Evolutionary conservation across 345 rosid species (phyloP), one percentile per base, ranked within the genome.

Genomic region (Hirschfeldia incana): DNA sequence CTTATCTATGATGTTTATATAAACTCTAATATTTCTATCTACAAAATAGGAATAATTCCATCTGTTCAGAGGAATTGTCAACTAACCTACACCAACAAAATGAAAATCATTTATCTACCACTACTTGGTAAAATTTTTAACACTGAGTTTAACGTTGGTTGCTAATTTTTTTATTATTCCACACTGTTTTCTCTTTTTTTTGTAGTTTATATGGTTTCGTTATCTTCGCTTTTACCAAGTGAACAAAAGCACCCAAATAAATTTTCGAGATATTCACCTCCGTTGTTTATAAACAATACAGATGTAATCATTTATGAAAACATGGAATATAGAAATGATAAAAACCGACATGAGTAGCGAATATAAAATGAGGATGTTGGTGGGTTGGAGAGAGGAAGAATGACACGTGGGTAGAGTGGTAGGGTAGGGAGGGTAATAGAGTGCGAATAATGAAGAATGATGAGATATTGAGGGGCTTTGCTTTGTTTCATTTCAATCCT

Each of bases 381-480:
- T 46, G 63, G 65, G 60, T 71, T 65, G 76, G 72, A 79, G 73
- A 67, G 69, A 73, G 1, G 78, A 67, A 46, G 70, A 73, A 73
- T 59, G 78, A 65, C 82, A 79, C 82, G 82, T 79, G 82, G 82
- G 60, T 65, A 57, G 67, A 17, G 81, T 78, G 65, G 70, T 63
- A 70, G 71, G 80, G 80, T 51, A 70, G 21, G 37, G 67, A 39
- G 49, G 60, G 80, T 80, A 80, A 75, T 75, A 75, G 79, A 80
- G 83, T 80, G 76, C 57, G 44, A 70, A 80, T 76, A 13, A 80
- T 75, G 83, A 75, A 79, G 82, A 73, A 75, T 80, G 62, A 76
- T 80, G 72, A 76, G 72, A 76, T 30, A 46, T 37, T 65, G 69
- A 37, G 69, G 37, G 69, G 37, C 42, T 67, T 71, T 78, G 71